These are phyloP conservation scores for Hymenotorrendiella dingleyae DNA, from an alignment of 2,329 filamentous ascomycete species.

Conservation along the genomic window DNA sequence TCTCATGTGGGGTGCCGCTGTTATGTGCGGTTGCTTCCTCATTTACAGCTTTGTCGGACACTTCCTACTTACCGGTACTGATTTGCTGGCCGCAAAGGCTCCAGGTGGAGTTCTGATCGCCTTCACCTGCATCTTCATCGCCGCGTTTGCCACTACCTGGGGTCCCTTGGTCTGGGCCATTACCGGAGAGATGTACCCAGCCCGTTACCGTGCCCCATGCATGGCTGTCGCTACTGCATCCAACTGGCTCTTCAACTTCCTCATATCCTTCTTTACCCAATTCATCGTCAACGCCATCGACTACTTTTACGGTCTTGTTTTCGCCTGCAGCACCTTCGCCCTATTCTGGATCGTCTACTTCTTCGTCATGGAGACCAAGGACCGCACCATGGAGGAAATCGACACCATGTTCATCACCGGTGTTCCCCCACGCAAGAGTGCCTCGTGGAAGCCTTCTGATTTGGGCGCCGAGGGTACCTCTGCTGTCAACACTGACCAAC, in stretches of 20 bases:
- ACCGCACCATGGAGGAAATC: conserved; percentile 70
- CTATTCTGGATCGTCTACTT: conserved; percentile 67
- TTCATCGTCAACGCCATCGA: conserved; percentile 68
- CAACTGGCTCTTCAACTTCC: conserved; percentile 66
- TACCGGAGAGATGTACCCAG: conserved; percentile 60
- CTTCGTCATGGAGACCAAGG: conserved; percentile 70
- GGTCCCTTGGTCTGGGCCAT: conserved; percentile 64
- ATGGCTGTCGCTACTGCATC: conserved; percentile 56
- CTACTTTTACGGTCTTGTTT: conserved; percentile 61
- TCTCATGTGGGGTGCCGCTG: conserved; percentile 56
- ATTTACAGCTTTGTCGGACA: conserved; percentile 48
- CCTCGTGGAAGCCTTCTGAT: conserved; percentile 23
- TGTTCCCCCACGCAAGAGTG: conserved; percentile 39
- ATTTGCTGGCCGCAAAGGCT: conserved; percentile 40
- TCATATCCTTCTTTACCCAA: conserved; percentile 70
- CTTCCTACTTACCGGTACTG: conserved; percentile 36
- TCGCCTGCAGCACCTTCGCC: conserved; percentile 62
- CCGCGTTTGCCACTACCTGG: conserved; percentile 64
- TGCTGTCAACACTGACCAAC: background rate
- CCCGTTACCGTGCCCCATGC: conserved; percentile 52
- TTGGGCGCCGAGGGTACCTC: conserved; percentile 14
- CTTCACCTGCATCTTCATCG: conserved; percentile 60
- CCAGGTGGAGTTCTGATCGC: conserved; percentile 58
- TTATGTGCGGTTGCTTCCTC: conserved; percentile 56
- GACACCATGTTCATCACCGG: conserved; percentile 65